Evolutionary conservation across 2,329 filamentous ascomycete genomes (phyloP).

Genomic region (Aspergillus pseudoglaucus): DNA sequence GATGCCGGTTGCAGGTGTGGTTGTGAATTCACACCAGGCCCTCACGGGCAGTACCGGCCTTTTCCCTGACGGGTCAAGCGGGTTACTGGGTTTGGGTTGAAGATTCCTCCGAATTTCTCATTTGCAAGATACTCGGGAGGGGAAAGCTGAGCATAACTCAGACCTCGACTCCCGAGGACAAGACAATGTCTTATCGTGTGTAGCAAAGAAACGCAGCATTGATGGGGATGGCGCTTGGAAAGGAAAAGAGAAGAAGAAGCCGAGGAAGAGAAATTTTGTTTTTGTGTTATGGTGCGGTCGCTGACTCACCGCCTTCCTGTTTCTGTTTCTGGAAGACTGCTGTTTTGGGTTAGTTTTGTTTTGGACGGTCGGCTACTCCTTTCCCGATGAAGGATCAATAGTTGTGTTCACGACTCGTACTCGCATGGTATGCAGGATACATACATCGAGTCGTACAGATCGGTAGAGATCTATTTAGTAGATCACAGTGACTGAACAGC

Average conservation of each 20-base stretch:
- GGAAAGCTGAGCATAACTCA: conserved; percentile 3
- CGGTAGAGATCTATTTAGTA: too few species aligned
- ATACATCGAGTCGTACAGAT: too few species aligned
- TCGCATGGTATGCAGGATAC: too few species aligned
- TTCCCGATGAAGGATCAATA: neutral
- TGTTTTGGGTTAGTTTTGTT: neutral
- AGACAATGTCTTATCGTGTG: conserved; percentile 55
- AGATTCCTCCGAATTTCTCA: conserved; percentile 99
- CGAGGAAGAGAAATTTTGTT: conserved; percentile 11
- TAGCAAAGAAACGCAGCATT: conserved; percentile 96
- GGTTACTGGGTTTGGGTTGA: conserved; percentile 48
- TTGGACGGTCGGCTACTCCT: neutral
- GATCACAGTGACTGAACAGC: too few species aligned
- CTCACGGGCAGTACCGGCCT: conserved; percentile 65
- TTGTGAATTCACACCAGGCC: conserved; percentile 64
- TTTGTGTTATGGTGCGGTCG: conserved; percentile 3
- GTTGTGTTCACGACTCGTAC: too few species aligned
- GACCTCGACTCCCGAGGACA: conserved; percentile 16
- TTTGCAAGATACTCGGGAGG: conserved; percentile 53
- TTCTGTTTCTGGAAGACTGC: neutral
- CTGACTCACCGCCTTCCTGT: conserved; percentile 1
- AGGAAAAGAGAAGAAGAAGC: conserved; percentile 31
- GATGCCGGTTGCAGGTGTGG: conserved; percentile 80
- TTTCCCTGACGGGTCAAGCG: conserved; percentile 22
- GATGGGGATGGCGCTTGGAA: conserved; percentile 72